A percentile compares a stretch with the other conserved stretches of the same genome.
Conservation (phyloP, 2,329 filamentous ascomycete genomes). For the Fusarium pilosicola region DNA sequence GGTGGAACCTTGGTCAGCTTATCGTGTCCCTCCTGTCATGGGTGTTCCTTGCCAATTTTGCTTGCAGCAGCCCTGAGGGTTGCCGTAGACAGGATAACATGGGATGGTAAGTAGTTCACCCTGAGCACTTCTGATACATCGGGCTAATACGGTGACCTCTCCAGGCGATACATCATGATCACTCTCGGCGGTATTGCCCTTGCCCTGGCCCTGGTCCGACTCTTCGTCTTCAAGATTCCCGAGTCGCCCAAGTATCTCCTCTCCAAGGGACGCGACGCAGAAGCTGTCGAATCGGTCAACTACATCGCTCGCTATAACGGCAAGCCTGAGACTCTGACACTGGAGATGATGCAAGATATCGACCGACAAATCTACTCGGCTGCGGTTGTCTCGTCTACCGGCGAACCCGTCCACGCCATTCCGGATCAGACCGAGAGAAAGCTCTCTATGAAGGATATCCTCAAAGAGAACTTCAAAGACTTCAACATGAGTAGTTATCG, state of each 20-base stretch:
- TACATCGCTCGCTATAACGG: conserved; percentile 19
- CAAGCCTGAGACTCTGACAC: conserved; percentile 23
- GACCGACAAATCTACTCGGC: conserved; percentile 14
- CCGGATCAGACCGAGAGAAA: background rate
- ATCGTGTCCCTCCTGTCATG: conserved; percentile 49
- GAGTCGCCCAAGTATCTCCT: conserved; percentile 28
- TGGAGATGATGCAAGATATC: conserved; percentile 32
- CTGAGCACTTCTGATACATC: no score
- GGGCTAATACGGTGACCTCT: background rate
- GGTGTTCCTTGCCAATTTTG: conserved; percentile 51
- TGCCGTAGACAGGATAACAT: conserved; percentile 52
- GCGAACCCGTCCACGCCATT: background rate
- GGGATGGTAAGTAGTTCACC: conserved; percentile 49
- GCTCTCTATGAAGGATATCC: background rate
- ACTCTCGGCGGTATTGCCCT: conserved; percentile 19
- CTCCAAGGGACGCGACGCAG: conserved; percentile 13
- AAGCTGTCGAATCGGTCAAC: conserved; percentile 19
- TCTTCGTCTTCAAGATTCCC: conserved; percentile 14
- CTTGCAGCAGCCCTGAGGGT: conserved; percentile 40
- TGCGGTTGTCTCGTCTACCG: background rate
- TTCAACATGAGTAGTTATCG: conserved; percentile 62
- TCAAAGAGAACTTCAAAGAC: conserved; percentile 53
- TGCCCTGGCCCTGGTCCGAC: background rate
- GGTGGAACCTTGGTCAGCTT: conserved; percentile 62
- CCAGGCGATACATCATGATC: background rate